phyloP scores from a whole-genome alignment of 768 basidiomycete species.

The Peribolospora kevripleyi region DNA sequence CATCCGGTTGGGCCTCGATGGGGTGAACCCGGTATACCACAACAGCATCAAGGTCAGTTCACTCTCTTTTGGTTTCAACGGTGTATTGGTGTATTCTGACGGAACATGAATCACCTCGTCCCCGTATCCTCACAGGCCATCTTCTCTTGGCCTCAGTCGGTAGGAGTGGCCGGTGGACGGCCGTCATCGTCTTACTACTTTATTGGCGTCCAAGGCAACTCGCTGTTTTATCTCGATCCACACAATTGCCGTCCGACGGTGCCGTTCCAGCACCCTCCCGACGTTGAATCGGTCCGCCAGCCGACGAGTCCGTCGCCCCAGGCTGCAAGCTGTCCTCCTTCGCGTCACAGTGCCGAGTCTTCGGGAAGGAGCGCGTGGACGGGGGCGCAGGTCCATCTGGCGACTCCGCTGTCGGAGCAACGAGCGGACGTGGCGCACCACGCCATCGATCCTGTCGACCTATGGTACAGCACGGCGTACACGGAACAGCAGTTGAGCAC shows the following conservation, averaged over 20 bases:
- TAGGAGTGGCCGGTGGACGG: constrained; percentile 87
- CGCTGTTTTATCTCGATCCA: constrained; percentile 32
- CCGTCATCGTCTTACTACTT: constrained; percentile 98
- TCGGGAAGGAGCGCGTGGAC: not conserved
- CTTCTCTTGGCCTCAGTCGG: constrained; percentile 81
- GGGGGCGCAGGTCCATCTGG: not conserved
- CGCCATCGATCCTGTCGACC: constrained; percentile 20
- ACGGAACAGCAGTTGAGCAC: constrained; percentile 46
- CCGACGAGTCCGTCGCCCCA: not conserved
- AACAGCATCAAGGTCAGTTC: constrained; percentile 46
- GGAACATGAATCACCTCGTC: not conserved
- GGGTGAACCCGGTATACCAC: constrained; percentile 86
- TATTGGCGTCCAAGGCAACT: constrained; percentile 71
- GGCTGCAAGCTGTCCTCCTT: not conserved
- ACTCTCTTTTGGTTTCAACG: not conserved
- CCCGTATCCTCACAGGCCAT: constrained; percentile 29
- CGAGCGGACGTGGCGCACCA: constrained; percentile 15
- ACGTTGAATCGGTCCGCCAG: not conserved
- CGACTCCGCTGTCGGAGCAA: constrained; percentile 13
- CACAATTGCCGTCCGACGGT: constrained; percentile 42
- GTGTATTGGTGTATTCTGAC: not conserved
- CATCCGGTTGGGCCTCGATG: constrained; percentile 64
- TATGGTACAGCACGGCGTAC: constrained; percentile 45
- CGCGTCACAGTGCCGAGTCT: not conserved
- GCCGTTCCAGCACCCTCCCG: constrained; percentile 27